Evolutionary conservation across 2,329 filamentous ascomycete species (phyloP).

Genomic region (Aspergillus sp.): DNA sequence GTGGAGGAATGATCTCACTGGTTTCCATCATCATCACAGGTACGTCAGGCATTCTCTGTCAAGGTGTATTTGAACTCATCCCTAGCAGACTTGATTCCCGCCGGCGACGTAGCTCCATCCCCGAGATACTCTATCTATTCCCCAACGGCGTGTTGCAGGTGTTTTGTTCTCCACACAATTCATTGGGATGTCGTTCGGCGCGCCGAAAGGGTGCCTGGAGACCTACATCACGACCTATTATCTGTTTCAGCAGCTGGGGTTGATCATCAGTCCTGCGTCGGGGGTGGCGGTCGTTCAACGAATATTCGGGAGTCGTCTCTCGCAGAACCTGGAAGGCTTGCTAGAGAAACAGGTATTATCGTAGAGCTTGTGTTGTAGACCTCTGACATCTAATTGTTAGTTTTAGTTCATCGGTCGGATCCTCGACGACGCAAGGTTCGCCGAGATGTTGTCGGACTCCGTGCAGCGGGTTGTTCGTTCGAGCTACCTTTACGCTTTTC

Average conservation of each 20-base stretch:
- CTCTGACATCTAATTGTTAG: too few species aligned
- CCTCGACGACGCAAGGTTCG: slow-evolving; percentile 11
- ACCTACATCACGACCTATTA: slow-evolving; percentile 15
- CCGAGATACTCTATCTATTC: slow-evolving; percentile 14
- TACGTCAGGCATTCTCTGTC: not conserved
- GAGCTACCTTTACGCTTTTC: slow-evolving; percentile 12
- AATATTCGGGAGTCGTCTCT: slow-evolving; percentile 8
- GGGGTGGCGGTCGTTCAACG: slow-evolving; percentile 12
- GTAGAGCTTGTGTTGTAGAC: too few species aligned
- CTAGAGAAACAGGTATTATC: not conserved
- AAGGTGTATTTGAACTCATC: not conserved
- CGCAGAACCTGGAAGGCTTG: not conserved
- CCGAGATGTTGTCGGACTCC: not conserved
- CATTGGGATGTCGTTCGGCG: slow-evolving; percentile 11
- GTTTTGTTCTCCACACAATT: slow-evolving; percentile 17
- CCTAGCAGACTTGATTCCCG: slow-evolving; percentile 40
- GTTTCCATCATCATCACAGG: slow-evolving; percentile 42
- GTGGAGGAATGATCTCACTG: slow-evolving; percentile 37
- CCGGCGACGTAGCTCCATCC: slow-evolving; percentile 40
- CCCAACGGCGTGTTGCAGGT: slow-evolving; percentile 9
- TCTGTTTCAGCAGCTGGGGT: slow-evolving; percentile 19
- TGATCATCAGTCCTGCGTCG: slow-evolving; percentile 14
- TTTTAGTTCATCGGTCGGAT: slow-evolving; percentile 10
- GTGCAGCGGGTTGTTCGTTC: slow-evolving; percentile 9
- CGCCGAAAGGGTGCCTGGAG: slow-evolving; percentile 5